Conservation (phyloP, 1,139 yeast genomes). For the Blastobotrys persicus region DNA sequence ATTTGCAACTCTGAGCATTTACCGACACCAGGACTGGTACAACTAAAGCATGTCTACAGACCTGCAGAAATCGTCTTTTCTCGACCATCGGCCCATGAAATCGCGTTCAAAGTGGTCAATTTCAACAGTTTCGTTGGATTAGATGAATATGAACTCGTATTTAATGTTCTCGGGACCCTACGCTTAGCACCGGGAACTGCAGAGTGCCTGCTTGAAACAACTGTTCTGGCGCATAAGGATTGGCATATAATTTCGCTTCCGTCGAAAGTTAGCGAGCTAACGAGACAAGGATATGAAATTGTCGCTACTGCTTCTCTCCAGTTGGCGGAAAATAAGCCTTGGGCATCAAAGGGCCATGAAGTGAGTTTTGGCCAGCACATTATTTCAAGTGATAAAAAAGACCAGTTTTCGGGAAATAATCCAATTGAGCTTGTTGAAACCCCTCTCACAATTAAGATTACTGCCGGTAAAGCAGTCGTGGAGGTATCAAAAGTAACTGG, state of each 20-base stretch:
- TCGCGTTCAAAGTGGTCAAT: slow-evolving; percentile 12
- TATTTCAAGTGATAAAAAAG: background rate
- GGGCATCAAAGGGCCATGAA: slow-evolving; percentile 32
- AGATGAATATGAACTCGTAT: slow-evolving; percentile 14
- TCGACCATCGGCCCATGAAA: background rate
- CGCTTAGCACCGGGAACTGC: background rate
- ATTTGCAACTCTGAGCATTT: slow-evolving; percentile 36
- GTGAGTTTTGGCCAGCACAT: slow-evolving; percentile 35
- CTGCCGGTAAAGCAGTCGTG: background rate
- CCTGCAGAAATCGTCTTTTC: slow-evolving; percentile 29
- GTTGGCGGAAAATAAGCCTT: slow-evolving; percentile 19
- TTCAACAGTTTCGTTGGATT: slow-evolving; percentile 16
- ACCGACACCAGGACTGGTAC: slow-evolving; percentile 40
- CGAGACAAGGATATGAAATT: background rate
- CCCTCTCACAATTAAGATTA: background rate
- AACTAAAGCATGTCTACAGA: slow-evolving; percentile 36
- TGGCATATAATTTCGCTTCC: background rate
- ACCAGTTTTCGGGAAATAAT: background rate
- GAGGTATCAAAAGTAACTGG: slow-evolving; percentile 11
- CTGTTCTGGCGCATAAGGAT: background rate
- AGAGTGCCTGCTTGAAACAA: background rate
- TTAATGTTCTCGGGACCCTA: background rate
- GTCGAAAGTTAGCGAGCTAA: background rate
- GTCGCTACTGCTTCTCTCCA: slow-evolving; percentile 21
- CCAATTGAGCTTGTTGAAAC: background rate